Evolutionary conservation across 2,329 filamentous ascomycete genomes (phyloP), one percentile per base, ranked within the genome.

Genomic region (Phialocephala sp.): DNA sequence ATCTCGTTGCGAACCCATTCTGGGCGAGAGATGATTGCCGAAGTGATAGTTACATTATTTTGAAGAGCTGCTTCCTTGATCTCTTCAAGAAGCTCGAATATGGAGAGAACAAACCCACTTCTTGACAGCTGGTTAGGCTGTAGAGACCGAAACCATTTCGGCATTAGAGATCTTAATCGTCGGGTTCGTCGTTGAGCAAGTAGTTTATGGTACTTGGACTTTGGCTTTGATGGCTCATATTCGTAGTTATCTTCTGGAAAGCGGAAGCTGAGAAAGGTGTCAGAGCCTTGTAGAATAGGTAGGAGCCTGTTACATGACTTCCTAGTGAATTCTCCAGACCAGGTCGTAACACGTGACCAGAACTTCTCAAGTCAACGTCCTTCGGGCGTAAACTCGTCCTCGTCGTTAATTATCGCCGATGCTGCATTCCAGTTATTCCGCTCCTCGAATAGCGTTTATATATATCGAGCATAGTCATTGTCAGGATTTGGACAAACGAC

Each of bases 21-120:
- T 15, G 67, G 68, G 35, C 27, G 36, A 41, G 65, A 45, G 5
- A 69, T 59, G 1, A 52, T 47, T 18, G 68, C 68, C 2, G 67
- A 69, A 18, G 58, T 66, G 59, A 70, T 70, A 12, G 62, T 64
- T 20, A 70, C 63, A 50, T 67, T 68, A 27, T 68, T 60, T n/a
- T 36, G 37, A 2, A 59, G 12, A 12, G 60, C 20, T 2, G 14
- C 22, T 8, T 14, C 8, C 50, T 70, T 70, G 55, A 70, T 15
- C 2, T 64, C 47, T 58, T 62, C 66, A 1, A 70, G 54, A 32
- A 70, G 24, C 8, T 70, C 62, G 6, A 66, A 24, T 22, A 67
- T 36, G 4, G 58, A 57, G 6, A 61, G 8, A 22, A 70, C 47
- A 37, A 70, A 63, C 20, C 62, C 24, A 32, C 54, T 57, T 57